phyloP scores from a whole-genome alignment of 2,329 filamentous ascomycete species.

The Karstenula rhodostoma region DNA sequence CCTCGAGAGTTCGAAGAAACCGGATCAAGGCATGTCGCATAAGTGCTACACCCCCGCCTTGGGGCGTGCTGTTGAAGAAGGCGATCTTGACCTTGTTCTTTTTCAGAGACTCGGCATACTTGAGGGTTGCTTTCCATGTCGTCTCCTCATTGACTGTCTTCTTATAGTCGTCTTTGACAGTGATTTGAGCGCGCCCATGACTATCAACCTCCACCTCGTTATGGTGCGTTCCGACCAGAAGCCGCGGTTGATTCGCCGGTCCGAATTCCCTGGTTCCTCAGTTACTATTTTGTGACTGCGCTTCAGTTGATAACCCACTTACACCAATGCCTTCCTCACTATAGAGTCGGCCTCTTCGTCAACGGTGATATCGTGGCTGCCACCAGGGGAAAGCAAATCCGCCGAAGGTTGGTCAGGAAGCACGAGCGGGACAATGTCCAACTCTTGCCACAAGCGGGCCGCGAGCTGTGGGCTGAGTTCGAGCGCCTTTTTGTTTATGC shows the following conservation, averaged over 20 bases:
- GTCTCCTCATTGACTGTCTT: constrained; percentile 63
- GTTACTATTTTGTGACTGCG: constrained; percentile 3
- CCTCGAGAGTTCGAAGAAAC: constrained; percentile 70
- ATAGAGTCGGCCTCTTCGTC: constrained; percentile 86
- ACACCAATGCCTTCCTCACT: constrained; percentile 80
- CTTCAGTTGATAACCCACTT: constrained; percentile 44
- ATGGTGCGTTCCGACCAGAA: constrained; percentile 68
- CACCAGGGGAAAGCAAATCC: constrained; percentile 11
- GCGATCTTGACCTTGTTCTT: constrained; percentile 72
- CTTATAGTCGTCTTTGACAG: constrained; percentile 65
- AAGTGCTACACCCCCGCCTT: constrained; percentile 82
- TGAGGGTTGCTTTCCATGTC: constrained; percentile 72
- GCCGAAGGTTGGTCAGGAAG: constrained; percentile 49
- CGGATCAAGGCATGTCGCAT: constrained; percentile 83
- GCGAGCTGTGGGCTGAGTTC: constrained; percentile 70
- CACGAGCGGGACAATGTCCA: constrained; percentile 78
- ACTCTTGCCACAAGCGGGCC: constrained; percentile 75
- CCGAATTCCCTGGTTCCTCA: constrained; percentile 63
- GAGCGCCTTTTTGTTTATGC: constrained; percentile 69
- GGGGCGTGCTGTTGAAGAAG: constrained; percentile 82
- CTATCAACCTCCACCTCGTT: constrained; percentile 76
- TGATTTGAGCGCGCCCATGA: constrained; percentile 68
- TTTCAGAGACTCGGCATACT: constrained; percentile 70
- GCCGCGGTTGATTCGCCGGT: constrained; percentile 72
- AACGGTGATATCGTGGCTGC: constrained; percentile 65